Conservation (phyloP, 2,329 filamentous ascomycete species). For the Leptographium lundbergii region DNA sequence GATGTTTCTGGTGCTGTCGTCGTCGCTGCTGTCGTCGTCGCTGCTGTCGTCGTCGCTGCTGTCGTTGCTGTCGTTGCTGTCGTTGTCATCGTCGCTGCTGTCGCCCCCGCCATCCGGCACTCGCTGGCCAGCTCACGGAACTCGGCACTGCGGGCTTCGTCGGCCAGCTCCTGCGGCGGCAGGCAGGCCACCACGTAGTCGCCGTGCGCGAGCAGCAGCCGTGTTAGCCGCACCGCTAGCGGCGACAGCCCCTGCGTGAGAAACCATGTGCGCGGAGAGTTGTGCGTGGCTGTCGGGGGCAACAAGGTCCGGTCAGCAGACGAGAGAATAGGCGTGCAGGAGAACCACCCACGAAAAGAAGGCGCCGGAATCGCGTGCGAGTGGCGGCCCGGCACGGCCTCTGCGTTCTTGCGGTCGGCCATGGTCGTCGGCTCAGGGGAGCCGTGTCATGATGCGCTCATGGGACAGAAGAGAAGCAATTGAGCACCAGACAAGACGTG, state of each 20-base stretch:
- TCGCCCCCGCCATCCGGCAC: slow-evolving; percentile 29
- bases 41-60: slow-evolving; percentile 14
- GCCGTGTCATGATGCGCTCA: neutral
- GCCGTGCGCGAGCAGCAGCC: slow-evolving; percentile 74
- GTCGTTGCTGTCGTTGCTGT: neutral
- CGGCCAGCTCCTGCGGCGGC: slow-evolving; percentile 64
- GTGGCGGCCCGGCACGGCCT: slow-evolving; percentile 28
- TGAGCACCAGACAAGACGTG: too few species aligned
- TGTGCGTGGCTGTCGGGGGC: slow-evolving; percentile 42
- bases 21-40: slow-evolving; percentile 12
- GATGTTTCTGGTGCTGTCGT: neutral
- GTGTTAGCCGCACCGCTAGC: slow-evolving; percentile 69
- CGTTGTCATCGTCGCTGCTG: neutral
- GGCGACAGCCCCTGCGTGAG: slow-evolving; percentile 79
- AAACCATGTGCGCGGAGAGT: slow-evolving; percentile 81
- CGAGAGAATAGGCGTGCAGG: neutral
- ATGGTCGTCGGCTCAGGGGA: slow-evolving; percentile 15
- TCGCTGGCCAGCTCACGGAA: slow-evolving; percentile 69
- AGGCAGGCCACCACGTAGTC: slow-evolving; percentile 83
- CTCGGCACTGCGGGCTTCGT: slow-evolving; percentile 62
- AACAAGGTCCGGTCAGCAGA: neutral
- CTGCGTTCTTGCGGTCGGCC: slow-evolving; percentile 33
- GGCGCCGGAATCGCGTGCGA: slow-evolving; percentile 32
- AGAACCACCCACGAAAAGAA: slow-evolving; percentile 37
- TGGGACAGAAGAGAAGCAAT: neutral